Evolutionary conservation across 176 grass and related monocot genomes (phyloP), one percentile per base, ranked within the genome.

Genomic region (Zoysia pacifica): DNA sequence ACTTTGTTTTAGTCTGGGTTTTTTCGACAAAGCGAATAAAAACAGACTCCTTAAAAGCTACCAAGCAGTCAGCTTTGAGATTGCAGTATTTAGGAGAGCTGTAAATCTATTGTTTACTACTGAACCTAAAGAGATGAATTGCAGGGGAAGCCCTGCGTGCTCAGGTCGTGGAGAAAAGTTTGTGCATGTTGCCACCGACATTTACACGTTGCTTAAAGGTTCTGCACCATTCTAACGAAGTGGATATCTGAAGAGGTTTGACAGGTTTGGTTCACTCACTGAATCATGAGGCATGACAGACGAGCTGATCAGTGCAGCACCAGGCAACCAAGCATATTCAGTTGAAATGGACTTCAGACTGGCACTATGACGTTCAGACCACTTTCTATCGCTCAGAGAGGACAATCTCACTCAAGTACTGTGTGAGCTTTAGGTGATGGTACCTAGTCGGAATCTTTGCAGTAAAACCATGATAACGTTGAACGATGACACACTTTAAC

Each of bases 401-500:
- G 80, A 78, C 39, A 82, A n/a, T 69, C 35, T 78, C 60, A 89
- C 87, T 73, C 83, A 78, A 91, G 70, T 81, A 62, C 5, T 45
- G 44, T 45, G 44, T 78, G 86, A 74, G 67, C 82, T 91, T 78
- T 91, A 86, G 77, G 75, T 65, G 79, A 83, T 86, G 35, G 70
- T 70, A 86, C 81, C 75, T 65, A 44, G 67, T 48, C 70, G 75
- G 89, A 86, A 89, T 84, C 83, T 91, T 86, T 83, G 70, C 73
- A 89, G 69, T 86, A 94, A 91, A 94, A 91, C 86, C 67, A 83
- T 81, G 50, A 86, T 89, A 79, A 74, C 73, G 88, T 69, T 13
- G 86, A 89, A 75, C 73, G 46, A 65, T 81, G 86, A 59, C 86
- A 59, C 86, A 82, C 86, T 94, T 89, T 79, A 89, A 91, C 82